phyloP scores from a whole-genome alignment of 495 filamentous ascomycete genomes.

The Talaromyces adpressus region DNA sequence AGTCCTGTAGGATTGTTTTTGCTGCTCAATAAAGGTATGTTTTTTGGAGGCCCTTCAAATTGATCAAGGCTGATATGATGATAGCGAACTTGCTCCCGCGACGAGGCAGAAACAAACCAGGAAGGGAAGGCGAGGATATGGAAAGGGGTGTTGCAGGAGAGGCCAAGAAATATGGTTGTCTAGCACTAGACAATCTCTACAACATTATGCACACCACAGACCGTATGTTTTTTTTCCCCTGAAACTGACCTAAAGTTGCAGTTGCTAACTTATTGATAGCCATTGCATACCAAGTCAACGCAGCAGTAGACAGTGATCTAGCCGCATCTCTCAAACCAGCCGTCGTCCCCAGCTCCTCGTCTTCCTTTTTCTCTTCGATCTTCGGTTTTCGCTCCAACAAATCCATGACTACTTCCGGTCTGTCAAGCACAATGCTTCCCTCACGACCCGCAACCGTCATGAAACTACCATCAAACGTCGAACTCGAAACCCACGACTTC shows the following conservation, averaged over 20 bases:
- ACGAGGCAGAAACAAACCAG: slow-evolving; percentile 65
- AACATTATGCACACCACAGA: slow-evolving; percentile 73
- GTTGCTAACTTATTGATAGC: slow-evolving; percentile 42
- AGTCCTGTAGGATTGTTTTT: slow-evolving; percentile 92
- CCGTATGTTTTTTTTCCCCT: slow-evolving; percentile 27
- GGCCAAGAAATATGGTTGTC: slow-evolving; percentile 73
- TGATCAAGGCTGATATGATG: background rate
- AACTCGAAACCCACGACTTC: slow-evolving; percentile 95
- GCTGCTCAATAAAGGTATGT: slow-evolving; percentile 66
- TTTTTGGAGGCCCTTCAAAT: background rate
- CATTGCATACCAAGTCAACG: slow-evolving; percentile 88
- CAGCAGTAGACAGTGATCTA: slow-evolving; percentile 75
- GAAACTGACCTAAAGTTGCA: slow-evolving; percentile 21
- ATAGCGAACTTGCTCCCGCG: slow-evolving; percentile 70
- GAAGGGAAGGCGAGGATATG: slow-evolving; percentile 56
- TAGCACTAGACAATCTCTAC: slow-evolving; percentile 93
- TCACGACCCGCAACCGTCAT: slow-evolving; percentile 37
- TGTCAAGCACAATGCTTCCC: slow-evolving; percentile 15
- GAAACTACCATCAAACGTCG: slow-evolving; percentile 81
- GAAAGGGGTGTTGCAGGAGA: slow-evolving; percentile 65
- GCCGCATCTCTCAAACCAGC: slow-evolving; percentile 69
- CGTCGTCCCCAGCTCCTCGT: slow-evolving; percentile 64
- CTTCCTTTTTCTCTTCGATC: slow-evolving; percentile 61
- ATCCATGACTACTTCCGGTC: slow-evolving; percentile 11
- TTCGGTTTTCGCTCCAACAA: slow-evolving; percentile 45